Evolutionary conservation across 1,284 basidiomycete species (phyloP).

Genomic region (Puccinia brachypodii): DNA sequence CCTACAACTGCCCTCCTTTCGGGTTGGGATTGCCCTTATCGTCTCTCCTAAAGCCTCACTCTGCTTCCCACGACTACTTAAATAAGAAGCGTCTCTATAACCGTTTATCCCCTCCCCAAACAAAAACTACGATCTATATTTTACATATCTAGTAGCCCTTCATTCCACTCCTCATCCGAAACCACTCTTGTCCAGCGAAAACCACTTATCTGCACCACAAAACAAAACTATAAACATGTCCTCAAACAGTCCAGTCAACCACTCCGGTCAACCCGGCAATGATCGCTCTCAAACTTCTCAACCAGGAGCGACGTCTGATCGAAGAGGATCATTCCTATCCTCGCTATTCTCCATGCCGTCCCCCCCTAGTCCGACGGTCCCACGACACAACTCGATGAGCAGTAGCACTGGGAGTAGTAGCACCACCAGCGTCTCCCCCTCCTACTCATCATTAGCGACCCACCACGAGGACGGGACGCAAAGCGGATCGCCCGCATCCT

Average conservation of each 20-base stretch:
- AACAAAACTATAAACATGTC: neutral
- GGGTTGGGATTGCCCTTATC: no score
- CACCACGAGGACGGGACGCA: neutral
- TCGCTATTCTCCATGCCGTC: neutral
- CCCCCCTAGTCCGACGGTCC: neutral
- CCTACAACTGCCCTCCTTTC: no score
- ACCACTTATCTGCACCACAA: no score
- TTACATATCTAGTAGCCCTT: no score
- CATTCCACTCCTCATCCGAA: no score
- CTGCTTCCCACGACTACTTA: no score
- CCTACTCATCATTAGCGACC: slow-evolving; percentile 1
- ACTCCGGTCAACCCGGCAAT: neutral
- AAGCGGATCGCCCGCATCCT: neutral
- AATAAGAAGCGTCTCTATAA: no score
- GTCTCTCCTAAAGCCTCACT: no score
- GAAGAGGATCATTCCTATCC: neutral
- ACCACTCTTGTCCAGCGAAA: no score
- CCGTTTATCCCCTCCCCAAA: no score
- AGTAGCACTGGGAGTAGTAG: neutral
- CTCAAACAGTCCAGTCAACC: neutral
- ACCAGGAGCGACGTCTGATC: neutral
- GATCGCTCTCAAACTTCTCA: neutral
- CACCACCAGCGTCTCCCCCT: neutral
- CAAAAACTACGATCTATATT: no score
- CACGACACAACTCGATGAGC: neutral